These are phyloP conservation scores for Colletotrichum musae DNA, from an alignment of 2,329 filamentous ascomycete genomes.

Conservation along the genomic window DNA sequence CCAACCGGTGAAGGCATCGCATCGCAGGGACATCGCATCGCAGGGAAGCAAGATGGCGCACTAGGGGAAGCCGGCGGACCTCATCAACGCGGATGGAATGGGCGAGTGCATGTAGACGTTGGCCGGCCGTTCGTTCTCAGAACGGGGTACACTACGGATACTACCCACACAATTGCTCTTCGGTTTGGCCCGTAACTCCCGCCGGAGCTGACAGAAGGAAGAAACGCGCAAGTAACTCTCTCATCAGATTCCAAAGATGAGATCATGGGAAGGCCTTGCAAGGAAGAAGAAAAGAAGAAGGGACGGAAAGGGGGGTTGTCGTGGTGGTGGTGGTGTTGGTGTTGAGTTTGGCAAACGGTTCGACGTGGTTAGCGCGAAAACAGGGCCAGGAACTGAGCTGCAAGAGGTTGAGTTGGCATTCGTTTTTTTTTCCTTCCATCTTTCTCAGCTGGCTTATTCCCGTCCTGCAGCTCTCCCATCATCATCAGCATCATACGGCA, in stretches of 20 bases:
- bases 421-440: neutral
- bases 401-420: conserved; percentile 9
- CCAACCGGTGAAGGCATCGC: conserved; percentile 26
- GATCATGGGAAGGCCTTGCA: conserved; percentile 33
- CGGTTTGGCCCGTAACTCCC: conserved; percentile 25
- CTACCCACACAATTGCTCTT: neutral
- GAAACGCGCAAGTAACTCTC: conserved; percentile 7
- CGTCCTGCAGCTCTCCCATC: neutral
- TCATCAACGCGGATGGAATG: conserved; percentile 9
- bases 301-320: neutral
- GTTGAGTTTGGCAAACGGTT: conserved; percentile 16
- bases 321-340: conserved; percentile 1
- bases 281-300: conserved; percentile 35
- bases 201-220: conserved; percentile 10
- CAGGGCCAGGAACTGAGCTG: conserved; percentile 14
- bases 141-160: no score
- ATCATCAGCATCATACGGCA: neutral
- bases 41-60: conserved; percentile 30
- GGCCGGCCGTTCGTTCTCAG: conserved; percentile 15
- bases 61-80: conserved; percentile 9
- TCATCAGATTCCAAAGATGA: conserved; percentile 25
- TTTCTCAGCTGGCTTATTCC: neutral
- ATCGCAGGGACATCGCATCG: conserved; percentile 35
- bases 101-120: neutral
- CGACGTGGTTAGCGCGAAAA: conserved; percentile 11